Evolutionary conservation across 352 stramenopile genomes (phyloP).

Genomic region (Phytopythium mirpurense): DNA sequence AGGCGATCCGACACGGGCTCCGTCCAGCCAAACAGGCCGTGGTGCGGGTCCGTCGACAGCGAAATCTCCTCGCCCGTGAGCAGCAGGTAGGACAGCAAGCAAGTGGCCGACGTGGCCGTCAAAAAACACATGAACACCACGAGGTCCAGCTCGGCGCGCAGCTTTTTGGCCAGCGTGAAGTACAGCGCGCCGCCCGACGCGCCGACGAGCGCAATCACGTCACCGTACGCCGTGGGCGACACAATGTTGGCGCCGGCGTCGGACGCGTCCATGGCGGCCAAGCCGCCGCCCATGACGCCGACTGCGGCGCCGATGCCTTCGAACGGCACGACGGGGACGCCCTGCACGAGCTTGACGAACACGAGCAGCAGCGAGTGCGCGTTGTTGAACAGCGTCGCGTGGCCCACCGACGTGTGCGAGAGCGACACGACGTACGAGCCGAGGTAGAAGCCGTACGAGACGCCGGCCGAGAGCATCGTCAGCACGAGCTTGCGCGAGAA

Average conservation of each 20-base stretch:
- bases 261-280: slow-evolving; percentile 63
- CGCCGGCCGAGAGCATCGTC: slow-evolving; percentile 38
- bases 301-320: slow-evolving; percentile 65
- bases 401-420: slow-evolving; percentile 66
- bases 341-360: slow-evolving; percentile 56
- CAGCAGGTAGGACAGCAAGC: slow-evolving; percentile 61
- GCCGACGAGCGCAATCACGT: slow-evolving; percentile 65
- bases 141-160: slow-evolving; percentile 65
- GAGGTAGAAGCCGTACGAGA: slow-evolving; percentile 69
- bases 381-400: slow-evolving; percentile 84
- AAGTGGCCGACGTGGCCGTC: slow-evolving; percentile 44
- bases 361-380: slow-evolving; percentile 77
- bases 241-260: slow-evolving; percentile 30
- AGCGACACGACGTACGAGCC: slow-evolving; percentile 69
- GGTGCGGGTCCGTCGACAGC: slow-evolving; percentile 50
- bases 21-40: slow-evolving; percentile 85
- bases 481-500: slow-evolving; percentile 29
- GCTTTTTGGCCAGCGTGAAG: slow-evolving; percentile 72
- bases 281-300: slow-evolving; percentile 60
- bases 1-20: slow-evolving; percentile 49
- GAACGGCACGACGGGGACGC: slow-evolving; percentile 49
- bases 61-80: slow-evolving; percentile 45
- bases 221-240: slow-evolving; percentile 41
- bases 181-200: slow-evolving; percentile 70
- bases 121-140: slow-evolving; percentile 64